Evolutionary conservation across 2,329 filamentous ascomycete species (phyloP).

Genomic region (Ampelomyces quisqualis): DNA sequence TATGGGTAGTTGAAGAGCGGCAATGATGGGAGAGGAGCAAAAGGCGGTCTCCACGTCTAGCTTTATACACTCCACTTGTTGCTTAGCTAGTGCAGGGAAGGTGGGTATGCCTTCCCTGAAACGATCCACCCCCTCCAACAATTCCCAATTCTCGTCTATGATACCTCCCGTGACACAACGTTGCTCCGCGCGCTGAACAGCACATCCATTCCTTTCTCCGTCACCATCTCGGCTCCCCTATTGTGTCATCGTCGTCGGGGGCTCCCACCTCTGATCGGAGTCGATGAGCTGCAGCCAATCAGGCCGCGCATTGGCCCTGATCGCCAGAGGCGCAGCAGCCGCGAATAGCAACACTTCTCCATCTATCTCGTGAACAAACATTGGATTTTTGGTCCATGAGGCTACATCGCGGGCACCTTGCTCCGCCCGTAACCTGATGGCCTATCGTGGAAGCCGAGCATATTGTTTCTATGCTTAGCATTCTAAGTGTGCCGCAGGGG

Average conservation of each 20-base stretch:
- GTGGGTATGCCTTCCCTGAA: slow-evolving; percentile 20
- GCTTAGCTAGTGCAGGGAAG: slow-evolving; percentile 22
- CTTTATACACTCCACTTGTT: background rate
- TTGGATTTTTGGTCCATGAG: slow-evolving; percentile 17
- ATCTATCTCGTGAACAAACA: slow-evolving; percentile 13
- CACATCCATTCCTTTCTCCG: slow-evolving; percentile 19
- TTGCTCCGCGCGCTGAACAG: slow-evolving; percentile 6
- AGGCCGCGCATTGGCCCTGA: slow-evolving; percentile 28
- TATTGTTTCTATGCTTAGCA: slow-evolving; percentile 15
- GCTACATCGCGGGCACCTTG: slow-evolving; percentile 19
- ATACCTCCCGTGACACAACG: slow-evolving; percentile 11
- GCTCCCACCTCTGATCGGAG: slow-evolving; percentile 16
- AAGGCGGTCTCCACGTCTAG: slow-evolving; percentile 31
- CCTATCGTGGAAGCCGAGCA: slow-evolving; percentile 15
- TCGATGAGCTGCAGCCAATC: slow-evolving; percentile 22
- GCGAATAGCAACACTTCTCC: slow-evolving; percentile 38
- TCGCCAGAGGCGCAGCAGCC: slow-evolving; percentile 39
- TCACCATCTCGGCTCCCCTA: slow-evolving; percentile 28
- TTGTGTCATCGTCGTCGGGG: slow-evolving; percentile 36
- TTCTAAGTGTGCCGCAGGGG: slow-evolving; percentile 24
- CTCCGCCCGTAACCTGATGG: too few relatives aligned
- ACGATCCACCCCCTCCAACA: slow-evolving; percentile 20
- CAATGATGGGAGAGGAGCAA: slow-evolving; percentile 33
- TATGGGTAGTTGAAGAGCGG: slow-evolving; percentile 16
- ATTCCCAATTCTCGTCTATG: slow-evolving; percentile 20